Evolutionary conservation across 331 rosid species (phyloP), one percentile per base, ranked within the genome.

Genomic region (Quercus phellos): DNA sequence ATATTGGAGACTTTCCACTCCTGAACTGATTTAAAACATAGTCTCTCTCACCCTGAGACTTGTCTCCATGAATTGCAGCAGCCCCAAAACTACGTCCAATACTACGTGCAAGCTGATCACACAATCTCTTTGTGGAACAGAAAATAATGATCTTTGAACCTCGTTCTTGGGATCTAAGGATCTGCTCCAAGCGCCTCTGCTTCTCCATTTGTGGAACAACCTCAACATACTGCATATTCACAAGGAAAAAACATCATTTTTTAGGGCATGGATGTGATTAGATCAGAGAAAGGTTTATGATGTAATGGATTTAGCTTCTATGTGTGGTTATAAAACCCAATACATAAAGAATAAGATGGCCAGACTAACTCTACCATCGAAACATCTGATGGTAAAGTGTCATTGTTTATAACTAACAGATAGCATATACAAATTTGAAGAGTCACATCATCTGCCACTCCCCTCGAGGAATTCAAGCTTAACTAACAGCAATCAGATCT

Each of bases 11-110:
- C 85, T 93, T 93, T 81, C 99, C 99, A 71, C 85, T 89, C 34
- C 98, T 89, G 68, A 95, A 95, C 86, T 95, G 99, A 84, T 90
- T 87, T 82, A 95, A 88, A 81, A 95, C 99, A 86, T 84, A 93
- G 78, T 95, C 99, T 74, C 98, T 89, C 87, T 95, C 99, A 79
- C 90, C 90, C 73, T 95, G 99, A 74, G 99, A 93, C 81, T 95
- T 95, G 86, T 95, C 98, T 50, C 99, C 99, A 80, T 95, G 99
- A 85, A 95, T 95, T 74, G 88, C 98, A 79, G 97, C 97, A 85
- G 98, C 97, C 68, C 98, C 99, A 88, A 93, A 95, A 51, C 22
- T 87, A 27, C 93, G 93, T 53, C 98, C 97, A 85, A 95, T 92
- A 83, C 82, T 87, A 4, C 96, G 94, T 58, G 99, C 83, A 75